Conservation (phyloP, 2,329 filamentous ascomycete species). For the Beauveria varroae region DNA sequence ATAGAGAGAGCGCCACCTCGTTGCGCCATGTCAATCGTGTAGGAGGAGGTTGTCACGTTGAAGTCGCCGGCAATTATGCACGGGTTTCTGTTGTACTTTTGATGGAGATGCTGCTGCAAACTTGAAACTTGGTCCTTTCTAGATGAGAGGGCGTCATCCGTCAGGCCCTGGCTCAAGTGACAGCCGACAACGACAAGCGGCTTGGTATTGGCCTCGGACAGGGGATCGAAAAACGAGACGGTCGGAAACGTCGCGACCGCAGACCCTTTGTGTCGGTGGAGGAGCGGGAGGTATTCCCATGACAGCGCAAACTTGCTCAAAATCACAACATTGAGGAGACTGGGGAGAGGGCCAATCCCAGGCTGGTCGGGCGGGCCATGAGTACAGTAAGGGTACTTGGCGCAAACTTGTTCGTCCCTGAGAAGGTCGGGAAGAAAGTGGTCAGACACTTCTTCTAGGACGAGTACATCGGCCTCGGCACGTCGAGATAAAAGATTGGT, state of each 20-base stretch:
- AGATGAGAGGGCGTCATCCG: constrained; percentile 46
- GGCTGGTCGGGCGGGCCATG: constrained; percentile 47
- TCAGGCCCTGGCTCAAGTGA: constrained; percentile 55
- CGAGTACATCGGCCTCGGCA: constrained; percentile 39
- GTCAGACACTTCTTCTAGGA: constrained; percentile 59
- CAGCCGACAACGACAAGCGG: constrained; percentile 44
- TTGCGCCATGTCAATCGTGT: constrained; percentile 45
- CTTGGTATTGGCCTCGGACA: constrained; percentile 29
- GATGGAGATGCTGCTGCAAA: constrained; percentile 38
- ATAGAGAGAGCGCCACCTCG: constrained; percentile 45
- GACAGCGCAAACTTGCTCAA: constrained; percentile 48
- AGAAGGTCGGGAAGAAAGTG: constrained; percentile 53
- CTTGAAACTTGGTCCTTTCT: constrained; percentile 50
- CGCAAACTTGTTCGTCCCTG: constrained; percentile 33
- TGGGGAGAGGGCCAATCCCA: constrained; percentile 48
- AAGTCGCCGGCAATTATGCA: constrained; percentile 58
- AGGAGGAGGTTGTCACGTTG: constrained; percentile 53
- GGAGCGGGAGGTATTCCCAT: constrained; percentile 48
- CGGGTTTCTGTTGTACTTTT: constrained; percentile 33
- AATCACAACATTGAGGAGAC: constrained; percentile 52
- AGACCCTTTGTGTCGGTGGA: constrained; percentile 50
- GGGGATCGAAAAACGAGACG: constrained; percentile 18
- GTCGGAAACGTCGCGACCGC: constrained; percentile 38
- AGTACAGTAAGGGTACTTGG: constrained; percentile 47
- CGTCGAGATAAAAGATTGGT: constrained; percentile 34